phyloP scores from a whole-genome alignment of 495 filamentous ascomycete genomes.

The Aspergillus avenaceus region DNA sequence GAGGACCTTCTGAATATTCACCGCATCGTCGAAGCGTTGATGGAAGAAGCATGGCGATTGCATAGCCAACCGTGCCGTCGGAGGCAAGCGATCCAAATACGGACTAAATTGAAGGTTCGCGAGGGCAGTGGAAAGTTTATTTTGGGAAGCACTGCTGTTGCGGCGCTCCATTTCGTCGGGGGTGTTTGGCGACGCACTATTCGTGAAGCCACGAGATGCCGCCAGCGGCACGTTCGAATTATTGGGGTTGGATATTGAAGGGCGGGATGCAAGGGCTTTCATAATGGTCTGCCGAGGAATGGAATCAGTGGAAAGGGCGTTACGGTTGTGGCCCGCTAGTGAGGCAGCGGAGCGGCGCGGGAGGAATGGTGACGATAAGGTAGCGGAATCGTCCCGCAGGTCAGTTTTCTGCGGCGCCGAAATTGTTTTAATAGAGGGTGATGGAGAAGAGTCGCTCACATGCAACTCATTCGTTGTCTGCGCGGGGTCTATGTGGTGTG shows the following conservation, averaged over 20 bases:
- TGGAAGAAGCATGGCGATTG: conserved; percentile 97
- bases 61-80: conserved; percentile 60
- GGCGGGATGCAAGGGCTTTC: conserved; percentile 77
- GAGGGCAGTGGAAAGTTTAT: conserved; percentile 62
- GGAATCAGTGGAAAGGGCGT: conserved; percentile 62
- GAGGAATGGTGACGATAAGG: conserved; percentile 30
- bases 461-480: conserved; percentile 32
- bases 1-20: conserved; percentile 90
- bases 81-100: conserved; percentile 47
- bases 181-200: conserved; percentile 20
- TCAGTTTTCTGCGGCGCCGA: conserved; percentile 19
- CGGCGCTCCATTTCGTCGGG: conserved; percentile 43
- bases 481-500: conserved; percentile 36
- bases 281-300: conserved; percentile 82
- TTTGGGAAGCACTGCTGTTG: conserved; percentile 47
- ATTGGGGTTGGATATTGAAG: conserved; percentile 51
- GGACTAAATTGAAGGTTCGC: conserved; percentile 52
- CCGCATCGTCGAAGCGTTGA: conserved; percentile 89
- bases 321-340: conserved; percentile 50
- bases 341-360: conserved; percentile 38
- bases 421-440: conserved; percentile 7
- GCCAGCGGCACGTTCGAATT: conserved; percentile 45
- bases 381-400: conserved; percentile 29
- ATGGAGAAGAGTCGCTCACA: conserved; percentile 19
- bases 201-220: conserved; percentile 45